Percentiles rank a stretch among this genome's conserved stretches.
Evolutionary conservation across 2,329 filamentous ascomycete species (phyloP).

Genomic region (Exophiala sp.): DNA sequence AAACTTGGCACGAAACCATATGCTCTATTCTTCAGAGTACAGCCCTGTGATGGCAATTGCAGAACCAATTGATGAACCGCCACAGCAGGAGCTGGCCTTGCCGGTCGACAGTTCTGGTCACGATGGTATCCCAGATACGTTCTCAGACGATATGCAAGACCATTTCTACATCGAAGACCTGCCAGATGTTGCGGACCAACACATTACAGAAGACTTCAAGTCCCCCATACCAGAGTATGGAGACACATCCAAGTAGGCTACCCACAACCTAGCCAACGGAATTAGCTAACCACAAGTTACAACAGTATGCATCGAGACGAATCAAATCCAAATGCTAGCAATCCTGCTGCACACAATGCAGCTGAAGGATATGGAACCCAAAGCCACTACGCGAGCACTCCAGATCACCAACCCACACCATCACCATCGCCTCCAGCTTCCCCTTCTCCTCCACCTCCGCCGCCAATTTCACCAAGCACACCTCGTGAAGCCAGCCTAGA

Average conservation of each 20-base stretch:
- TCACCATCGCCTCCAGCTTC: no score
- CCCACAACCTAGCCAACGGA: not conserved
- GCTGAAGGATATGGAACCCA: conserved; percentile 14
- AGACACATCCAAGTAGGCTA: conserved; percentile 11
- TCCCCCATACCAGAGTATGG: not conserved
- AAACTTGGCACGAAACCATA: not conserved
- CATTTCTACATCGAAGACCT: conserved; percentile 3
- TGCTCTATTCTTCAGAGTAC: not conserved
- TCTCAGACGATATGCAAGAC: not conserved
- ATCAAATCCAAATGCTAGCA: not conserved
- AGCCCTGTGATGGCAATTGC: not conserved
- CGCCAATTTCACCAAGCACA: no score
- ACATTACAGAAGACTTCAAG: not conserved
- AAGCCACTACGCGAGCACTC: conserved; percentile 5
- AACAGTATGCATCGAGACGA: conserved; percentile 1
- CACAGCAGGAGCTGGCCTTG: not conserved
- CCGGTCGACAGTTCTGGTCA: not conserved
- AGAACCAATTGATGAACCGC: not conserved
- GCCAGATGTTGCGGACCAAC: conserved; percentile 9
- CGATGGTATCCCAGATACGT: not conserved
- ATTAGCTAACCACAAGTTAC: conserved; percentile 1
- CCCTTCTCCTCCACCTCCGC: no score
- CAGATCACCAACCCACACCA: not conserved
- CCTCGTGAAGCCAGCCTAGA: not conserved
- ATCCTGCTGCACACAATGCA: conserved; percentile 10